Evolutionary conservation across 176 grass and related monocot genomes (phyloP), one percentile per base, ranked within the genome.

Genomic region (Secale cereale): DNA sequence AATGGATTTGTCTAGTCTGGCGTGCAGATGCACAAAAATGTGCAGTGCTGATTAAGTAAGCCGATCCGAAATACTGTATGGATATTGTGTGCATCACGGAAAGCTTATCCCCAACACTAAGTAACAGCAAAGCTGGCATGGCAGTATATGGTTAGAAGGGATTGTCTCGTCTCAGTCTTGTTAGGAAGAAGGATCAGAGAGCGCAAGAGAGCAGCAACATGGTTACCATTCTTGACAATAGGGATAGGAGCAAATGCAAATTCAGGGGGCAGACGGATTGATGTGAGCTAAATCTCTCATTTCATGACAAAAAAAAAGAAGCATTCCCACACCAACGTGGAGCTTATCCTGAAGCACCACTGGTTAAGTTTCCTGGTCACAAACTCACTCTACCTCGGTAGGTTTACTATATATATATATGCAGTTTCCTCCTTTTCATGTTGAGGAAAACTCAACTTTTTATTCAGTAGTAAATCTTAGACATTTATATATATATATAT

Each of bases 131-230:
- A 62, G 37, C 67, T 69, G 85, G 46, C 46, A 27, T 28, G 22
- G 26, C 11, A 43, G 11, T 43, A 13, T 43, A 43, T 43, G 40
- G 10, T 43, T n/a, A n/a, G n/a, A n/a, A n/a, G n/a, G n/a, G 83
- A 39, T 32, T 10, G 65, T 64, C 28, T 29, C 79, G 36, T 65
- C 70, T 32, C 7, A 32, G 46, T 17, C 15, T 5, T 4, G 46
- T 1, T 17, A 52, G 48, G 16, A 19, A 19, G 3, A 52, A 63
- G 35, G 20, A 8, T 25, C 68, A 6, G 78, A 69, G 75, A 63
- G 85, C 80, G 89, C 84, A 68, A 70, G 81, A 60, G 79, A 60
- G 29, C 76, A 52, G 29, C 59, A 78, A 41, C 16, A 23, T 8
- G 26, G 35, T 30, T 86, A 28, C 6, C 37, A 61, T n/a, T 36